Evolutionary conservation across 179 eudicot genomes (phyloP).

Genomic region (Kewa caespitosa): DNA sequence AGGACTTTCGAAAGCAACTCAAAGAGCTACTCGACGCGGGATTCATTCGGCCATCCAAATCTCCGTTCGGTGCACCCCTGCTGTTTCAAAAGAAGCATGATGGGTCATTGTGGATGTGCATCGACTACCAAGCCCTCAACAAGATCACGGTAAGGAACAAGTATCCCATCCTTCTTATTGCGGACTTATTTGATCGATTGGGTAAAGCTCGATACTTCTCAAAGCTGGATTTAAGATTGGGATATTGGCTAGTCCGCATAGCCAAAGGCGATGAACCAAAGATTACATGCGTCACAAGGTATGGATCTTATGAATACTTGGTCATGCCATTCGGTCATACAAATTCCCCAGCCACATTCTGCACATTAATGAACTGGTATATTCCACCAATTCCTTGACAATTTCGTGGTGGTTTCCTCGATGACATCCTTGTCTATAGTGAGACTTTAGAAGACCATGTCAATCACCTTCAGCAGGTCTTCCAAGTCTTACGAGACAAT

Average conservation of each 20-base stretch:
- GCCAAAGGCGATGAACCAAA: background rate
- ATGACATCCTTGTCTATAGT: no score
- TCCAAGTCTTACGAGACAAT: background rate
- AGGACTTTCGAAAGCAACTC: background rate
- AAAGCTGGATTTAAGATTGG: background rate
- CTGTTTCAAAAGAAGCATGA: slow-evolving; percentile 4
- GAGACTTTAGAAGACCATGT: no score
- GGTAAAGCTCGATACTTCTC: background rate
- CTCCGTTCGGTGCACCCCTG: background rate
- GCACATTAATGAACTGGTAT: background rate
- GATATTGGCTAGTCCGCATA: background rate
- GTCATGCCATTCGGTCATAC: slow-evolving; percentile 7
- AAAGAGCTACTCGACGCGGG: background rate
- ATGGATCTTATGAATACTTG: background rate
- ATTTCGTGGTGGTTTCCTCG: no score
- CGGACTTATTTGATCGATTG: background rate
- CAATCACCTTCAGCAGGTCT: no score
- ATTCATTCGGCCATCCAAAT: background rate
- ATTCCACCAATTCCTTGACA: no score
- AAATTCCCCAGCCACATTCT: background rate
- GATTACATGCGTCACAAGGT: background rate
- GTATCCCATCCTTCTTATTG: background rate
- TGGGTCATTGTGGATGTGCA: background rate
- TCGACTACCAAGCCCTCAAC: slow-evolving; percentile 3
- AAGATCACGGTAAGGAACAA: slow-evolving; percentile 11